Evolutionary conservation across 306 rosid species (phyloP).

Genomic region (Trifolium repens): DNA sequence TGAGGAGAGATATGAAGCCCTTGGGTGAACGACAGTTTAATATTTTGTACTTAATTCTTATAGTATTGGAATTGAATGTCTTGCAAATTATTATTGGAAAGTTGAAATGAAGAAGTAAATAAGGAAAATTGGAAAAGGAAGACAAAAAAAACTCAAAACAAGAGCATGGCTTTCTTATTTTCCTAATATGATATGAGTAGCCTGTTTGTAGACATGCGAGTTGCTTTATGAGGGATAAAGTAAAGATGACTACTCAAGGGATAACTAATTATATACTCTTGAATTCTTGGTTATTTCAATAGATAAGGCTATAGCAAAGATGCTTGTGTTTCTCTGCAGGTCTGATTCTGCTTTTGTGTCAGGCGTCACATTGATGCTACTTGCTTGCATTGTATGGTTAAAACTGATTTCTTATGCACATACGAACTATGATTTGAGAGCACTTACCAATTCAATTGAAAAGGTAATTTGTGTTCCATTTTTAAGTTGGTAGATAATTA

Average conservation of each 20-base stretch:
- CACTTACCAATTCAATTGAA: conserved; percentile 52
- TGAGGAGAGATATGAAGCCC: conserved; percentile 29
- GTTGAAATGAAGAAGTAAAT: conserved; percentile 27
- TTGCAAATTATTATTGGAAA: conserved; percentile 29
- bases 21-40: conserved; percentile 14
- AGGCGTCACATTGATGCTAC: conserved; percentile 81
- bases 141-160: conserved; percentile 10
- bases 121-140: background rate
- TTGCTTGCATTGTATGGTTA: conserved; percentile 85
- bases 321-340: conserved; percentile 56
- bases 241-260: conserved; percentile 13
- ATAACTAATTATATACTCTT: conserved; percentile 13
- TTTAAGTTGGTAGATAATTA: conserved; percentile 36
- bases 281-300: conserved; percentile 31
- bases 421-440: conserved; percentile 81
- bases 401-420: conserved; percentile 91
- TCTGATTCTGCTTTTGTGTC: conserved; percentile 83
- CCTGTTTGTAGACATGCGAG: conserved; percentile 13
- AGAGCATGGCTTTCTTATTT: conserved; percentile 20
- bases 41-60: conserved; percentile 9
- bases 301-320: conserved; percentile 31
- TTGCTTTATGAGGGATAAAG: conserved; percentile 20
- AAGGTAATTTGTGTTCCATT: conserved; percentile 60
- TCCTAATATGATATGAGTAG: conserved; percentile 9
- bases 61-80: conserved; percentile 34